Evolutionary conservation across 768 basidiomycete genomes (phyloP).

Genomic region (Boletus patriciae): DNA sequence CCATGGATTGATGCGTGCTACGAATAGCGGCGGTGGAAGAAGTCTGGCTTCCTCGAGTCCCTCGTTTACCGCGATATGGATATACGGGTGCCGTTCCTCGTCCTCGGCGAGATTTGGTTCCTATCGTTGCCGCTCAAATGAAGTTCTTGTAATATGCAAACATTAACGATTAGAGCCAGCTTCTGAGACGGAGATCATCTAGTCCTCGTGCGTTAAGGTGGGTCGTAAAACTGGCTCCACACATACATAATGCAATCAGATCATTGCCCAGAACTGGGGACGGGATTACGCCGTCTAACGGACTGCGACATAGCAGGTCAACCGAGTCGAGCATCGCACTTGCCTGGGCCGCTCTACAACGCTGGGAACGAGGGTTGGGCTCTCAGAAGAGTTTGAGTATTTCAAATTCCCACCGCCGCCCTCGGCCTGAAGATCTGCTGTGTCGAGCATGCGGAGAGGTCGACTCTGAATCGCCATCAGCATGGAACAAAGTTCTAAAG

Average conservation of each 20-base stretch:
- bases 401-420: constrained; percentile 27
- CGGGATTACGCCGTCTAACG: background rate
- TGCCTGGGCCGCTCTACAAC: background rate
- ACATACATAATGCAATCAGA: constrained; percentile 19
- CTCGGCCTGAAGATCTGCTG: constrained; percentile 20
- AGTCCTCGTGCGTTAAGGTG: constrained; percentile 32
- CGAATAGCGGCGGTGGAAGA: constrained; percentile 1
- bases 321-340: background rate
- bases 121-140: constrained; percentile 6
- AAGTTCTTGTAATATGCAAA: constrained; percentile 7
- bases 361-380: constrained; percentile 1
- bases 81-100: constrained; percentile 8
- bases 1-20: constrained; percentile 14
- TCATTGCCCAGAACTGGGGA: background rate
- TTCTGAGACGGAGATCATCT: constrained; percentile 26
- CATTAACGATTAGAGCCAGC: constrained; percentile 14
- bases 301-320: background rate
- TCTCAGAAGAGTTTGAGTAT: constrained; percentile 26
- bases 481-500: constrained; percentile 16
- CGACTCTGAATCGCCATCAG: background rate
- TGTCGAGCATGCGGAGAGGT: constrained; percentile 10
- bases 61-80: constrained; percentile 22
- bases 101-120: constrained; percentile 7
- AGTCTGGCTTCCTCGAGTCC: constrained; percentile 2
- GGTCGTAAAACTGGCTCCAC: constrained; percentile 17